These are phyloP conservation scores for Ophiocordyceps camponoti-leonardi DNA, from an alignment of 2,329 filamentous ascomycete species.

Conservation along the genomic window DNA sequence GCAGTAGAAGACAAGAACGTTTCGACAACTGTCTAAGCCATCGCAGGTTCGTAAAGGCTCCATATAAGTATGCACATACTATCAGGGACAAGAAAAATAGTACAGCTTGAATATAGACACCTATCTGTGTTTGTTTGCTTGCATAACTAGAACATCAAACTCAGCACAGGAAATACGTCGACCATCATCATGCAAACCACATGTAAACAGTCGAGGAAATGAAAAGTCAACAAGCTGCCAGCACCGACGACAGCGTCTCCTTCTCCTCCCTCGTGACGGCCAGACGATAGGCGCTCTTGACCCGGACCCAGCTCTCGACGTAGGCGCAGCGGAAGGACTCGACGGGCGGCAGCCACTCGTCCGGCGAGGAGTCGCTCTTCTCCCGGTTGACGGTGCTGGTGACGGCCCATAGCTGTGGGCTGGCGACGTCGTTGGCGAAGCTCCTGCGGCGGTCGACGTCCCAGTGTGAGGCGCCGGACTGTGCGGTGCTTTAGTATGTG, in stretches of 20 bases:
- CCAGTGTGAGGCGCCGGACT: conserved; percentile 59
- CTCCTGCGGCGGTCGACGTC: conserved; percentile 46
- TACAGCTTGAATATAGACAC: no score
- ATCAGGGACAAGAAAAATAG: no score
- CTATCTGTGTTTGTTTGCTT: no score
- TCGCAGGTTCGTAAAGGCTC: no score
- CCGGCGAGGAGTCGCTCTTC: conserved; percentile 60
- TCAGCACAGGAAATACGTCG: no score
- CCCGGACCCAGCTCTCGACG: conserved; percentile 57
- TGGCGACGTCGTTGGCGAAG: conserved; percentile 62
- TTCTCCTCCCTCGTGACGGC: conserved; percentile 59
- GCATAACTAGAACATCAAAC: no score
- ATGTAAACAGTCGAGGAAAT: no score
- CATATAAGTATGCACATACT: no score
- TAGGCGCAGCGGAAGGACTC: conserved; percentile 61
- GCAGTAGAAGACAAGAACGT: no score
- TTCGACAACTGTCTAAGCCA: no score
- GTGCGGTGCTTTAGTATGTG: background rate
- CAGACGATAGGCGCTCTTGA: conserved; percentile 57
- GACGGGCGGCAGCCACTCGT: conserved; percentile 59
- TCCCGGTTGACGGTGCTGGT: conserved; percentile 58
- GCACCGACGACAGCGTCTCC: conserved; percentile 35
- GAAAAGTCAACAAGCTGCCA: conserved; percentile 16
- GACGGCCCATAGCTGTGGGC: conserved; percentile 64
- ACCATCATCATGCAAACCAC: no score